Evolutionary conservation across 345 rosid species (phyloP).

Genomic region (Sapria himalayana): DNA sequence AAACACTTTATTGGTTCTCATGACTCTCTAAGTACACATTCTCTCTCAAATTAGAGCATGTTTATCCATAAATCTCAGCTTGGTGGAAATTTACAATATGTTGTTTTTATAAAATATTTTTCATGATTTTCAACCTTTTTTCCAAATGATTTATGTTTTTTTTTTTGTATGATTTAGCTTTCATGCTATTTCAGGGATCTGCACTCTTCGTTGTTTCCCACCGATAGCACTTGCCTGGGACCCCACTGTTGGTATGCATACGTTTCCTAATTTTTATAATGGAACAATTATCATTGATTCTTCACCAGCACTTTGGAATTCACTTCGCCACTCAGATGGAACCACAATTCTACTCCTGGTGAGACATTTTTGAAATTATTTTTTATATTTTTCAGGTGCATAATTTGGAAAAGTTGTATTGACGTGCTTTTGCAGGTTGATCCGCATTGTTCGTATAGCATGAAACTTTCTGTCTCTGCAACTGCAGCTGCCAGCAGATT

Average conservation of each 20-base stretch:
- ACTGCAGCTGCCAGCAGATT: conserved; percentile 60
- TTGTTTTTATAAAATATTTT: too few species aligned
- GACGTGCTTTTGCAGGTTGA: conserved; percentile 47
- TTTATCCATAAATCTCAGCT: too few species aligned
- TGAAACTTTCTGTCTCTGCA: conserved; percentile 39
- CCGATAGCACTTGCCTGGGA: conserved; percentile 98
- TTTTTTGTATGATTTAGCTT: conserved; percentile 9
- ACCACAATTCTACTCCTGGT: conserved; percentile 69
- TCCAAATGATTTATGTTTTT: neutral
- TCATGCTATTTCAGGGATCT: conserved; percentile 44
- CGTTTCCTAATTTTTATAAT: conserved; percentile 49
- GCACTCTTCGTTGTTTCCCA: conserved; percentile 95
- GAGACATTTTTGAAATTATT: conserved; percentile 5
- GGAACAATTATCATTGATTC: conserved; percentile 61
- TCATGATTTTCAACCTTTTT: neutral
- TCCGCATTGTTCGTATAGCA: conserved; percentile 83
- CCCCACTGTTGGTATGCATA: conserved; percentile 54
- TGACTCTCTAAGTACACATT: too few species aligned
- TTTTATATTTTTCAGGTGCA: conserved; percentile 1
- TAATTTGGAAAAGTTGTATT: conserved; percentile 2
- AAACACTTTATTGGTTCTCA: too few species aligned
- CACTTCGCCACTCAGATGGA: conserved; percentile 39
- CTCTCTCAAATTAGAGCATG: too few species aligned
- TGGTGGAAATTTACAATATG: too few species aligned
- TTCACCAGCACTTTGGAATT: conserved; percentile 66